Percentiles rank a stretch among this genome's conserved stretches.
Conservation (phyloP, 2,329 filamentous ascomycete genomes). For the Aureobasidium subglaciale region DNA sequence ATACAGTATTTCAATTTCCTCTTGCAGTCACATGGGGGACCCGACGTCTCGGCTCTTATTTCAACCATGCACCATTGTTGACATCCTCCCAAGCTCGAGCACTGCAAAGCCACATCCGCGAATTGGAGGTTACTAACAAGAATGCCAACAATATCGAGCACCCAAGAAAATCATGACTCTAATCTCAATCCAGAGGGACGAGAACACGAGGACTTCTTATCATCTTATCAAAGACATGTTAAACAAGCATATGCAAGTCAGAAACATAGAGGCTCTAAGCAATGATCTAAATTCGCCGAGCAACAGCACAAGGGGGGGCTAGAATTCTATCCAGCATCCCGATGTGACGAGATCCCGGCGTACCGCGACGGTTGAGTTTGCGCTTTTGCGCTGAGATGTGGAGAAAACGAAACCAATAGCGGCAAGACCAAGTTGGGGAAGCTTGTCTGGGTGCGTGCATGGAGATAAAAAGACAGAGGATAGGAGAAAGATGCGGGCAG, state of each 20-base stretch:
- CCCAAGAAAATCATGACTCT: no score
- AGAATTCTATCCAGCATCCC: not conserved
- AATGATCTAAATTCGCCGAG: not conserved
- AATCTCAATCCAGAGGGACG: no score
- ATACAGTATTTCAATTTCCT: not conserved
- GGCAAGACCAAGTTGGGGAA: not conserved
- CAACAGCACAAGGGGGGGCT: not conserved
- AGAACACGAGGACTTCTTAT: no score
- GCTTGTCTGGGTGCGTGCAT: not conserved
- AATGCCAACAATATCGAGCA: no score
- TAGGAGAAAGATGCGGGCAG: not conserved
- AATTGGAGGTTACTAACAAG: not conserved
- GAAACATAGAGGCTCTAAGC: not conserved
- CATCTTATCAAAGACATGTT: not conserved
- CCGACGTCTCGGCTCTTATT: not conserved
- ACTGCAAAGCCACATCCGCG: not conserved
- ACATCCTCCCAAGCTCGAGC: not conserved
- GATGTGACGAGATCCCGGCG: not conserved
- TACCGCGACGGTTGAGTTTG: slow-evolving; percentile 6
- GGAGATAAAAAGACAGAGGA: not conserved
- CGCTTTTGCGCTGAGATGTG: slow-evolving; percentile 1
- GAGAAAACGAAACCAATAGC: slow-evolving; percentile 2
- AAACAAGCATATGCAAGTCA: no score
- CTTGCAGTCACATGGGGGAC: not conserved
- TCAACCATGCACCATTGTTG: not conserved